A percentile compares a stretch with the other conserved stretches of the same genome.
phyloP scores from a whole-genome alignment of 1,139 yeast genomes.

The Kluyveromyces marxianus region DNA sequence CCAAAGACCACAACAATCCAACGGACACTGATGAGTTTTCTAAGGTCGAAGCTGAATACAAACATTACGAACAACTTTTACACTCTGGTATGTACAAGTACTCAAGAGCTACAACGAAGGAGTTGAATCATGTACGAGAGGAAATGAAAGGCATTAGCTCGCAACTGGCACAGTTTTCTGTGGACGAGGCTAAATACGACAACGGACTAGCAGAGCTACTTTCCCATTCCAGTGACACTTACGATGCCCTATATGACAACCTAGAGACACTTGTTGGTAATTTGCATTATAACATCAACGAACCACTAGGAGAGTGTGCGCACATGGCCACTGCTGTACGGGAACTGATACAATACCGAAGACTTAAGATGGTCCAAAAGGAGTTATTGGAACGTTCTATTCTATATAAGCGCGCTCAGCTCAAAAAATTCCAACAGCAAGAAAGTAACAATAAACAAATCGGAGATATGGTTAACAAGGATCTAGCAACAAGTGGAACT shows the following conservation, averaged over 20 bases:
- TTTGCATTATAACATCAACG: conserved; percentile 67
- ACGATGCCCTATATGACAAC: conserved; percentile 63
- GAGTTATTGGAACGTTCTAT: conserved; percentile 37
- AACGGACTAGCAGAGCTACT: conserved; percentile 37
- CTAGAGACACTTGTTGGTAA: conserved; percentile 62
- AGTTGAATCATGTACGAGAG: conserved; percentile 51
- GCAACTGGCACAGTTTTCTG: conserved; percentile 43
- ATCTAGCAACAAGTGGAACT: conserved; percentile 25
- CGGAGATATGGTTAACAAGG: conserved; percentile 29
- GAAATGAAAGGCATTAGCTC: conserved; percentile 33
- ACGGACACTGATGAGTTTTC: conserved; percentile 35
- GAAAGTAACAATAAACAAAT: conserved; percentile 28
- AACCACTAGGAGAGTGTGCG: conserved; percentile 77
- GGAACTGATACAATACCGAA: conserved; percentile 60
- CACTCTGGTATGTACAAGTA: conserved; percentile 54
- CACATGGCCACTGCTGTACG: conserved; percentile 65
- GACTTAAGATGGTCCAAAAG: conserved; percentile 61
- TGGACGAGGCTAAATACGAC: conserved; percentile 47
- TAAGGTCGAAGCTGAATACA: conserved; percentile 34
- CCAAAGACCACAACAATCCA: conserved; percentile 25
- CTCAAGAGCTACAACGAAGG: conserved; percentile 57
- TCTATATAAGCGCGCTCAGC: conserved; percentile 23
- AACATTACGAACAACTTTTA: conserved; percentile 49
- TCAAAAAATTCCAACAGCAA: conserved; percentile 29
- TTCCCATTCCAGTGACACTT: conserved; percentile 74